Base-by-base conservation (phyloP, 805 yeast genomes). In the Nakazawaea populi region DNA sequence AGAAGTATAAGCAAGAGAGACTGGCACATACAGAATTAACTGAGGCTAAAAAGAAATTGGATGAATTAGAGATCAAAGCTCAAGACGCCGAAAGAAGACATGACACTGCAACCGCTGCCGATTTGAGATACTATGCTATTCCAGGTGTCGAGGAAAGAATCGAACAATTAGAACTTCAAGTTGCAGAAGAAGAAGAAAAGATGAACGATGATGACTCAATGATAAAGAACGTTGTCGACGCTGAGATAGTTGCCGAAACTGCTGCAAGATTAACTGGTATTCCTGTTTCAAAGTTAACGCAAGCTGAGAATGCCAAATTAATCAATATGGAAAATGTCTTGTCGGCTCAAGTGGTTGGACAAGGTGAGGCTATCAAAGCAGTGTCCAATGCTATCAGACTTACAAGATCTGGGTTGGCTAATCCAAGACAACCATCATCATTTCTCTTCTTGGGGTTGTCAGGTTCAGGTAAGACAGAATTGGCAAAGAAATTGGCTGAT, bases 381-480 rank as follows among this genome's bases (percentile, higher is more conserved):
- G 99, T 94, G 41, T 81, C 98, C 8, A 92, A 94, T 66, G 96
- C 98, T 5, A 88, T 94, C 50, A 82, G 99, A 69, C 77, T 94
- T 60, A 82, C 89, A 14, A 82, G 99, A 66, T 91, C 98, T 9
- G 99, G 99, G 24, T 77, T 94, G 56, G 87, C 97, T 28, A 94
- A 94, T 67, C 99, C 99, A 49, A 80, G 90, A 68, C 96, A 95
- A 58, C 99, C 99, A 5, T 89, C 98, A 0, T 88, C 96, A 11
- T 94, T 94, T 79, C 64, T 94, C 63, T 94, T 94, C 78, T 74
- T 95, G 55, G 99, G 99, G 54, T 79, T 92, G 54, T 88, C 96
- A 2, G 99, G 99, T 60, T 89, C 97, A 6, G 99, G 99, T 80
- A 94, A 94, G 77, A 94, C 99, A 7, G 98, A 94, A 69, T 76